These are phyloP conservation scores for Yamagishiella unicocca DNA, from an alignment of 139 green algal species.

Conservation along the genomic window DNA sequence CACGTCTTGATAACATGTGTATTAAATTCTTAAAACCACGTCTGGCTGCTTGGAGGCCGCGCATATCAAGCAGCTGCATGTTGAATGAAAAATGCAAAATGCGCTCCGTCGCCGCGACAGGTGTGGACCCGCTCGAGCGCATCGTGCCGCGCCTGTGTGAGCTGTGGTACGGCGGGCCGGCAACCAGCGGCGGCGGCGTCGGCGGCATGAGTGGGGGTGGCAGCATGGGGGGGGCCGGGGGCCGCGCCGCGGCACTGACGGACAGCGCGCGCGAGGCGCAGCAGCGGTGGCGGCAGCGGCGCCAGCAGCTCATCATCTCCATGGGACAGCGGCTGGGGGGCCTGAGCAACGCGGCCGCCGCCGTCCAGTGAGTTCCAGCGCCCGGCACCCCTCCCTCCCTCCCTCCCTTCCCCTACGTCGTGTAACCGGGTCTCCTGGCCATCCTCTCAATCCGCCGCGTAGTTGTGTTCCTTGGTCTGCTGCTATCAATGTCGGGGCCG, in stretches of 20 bases:
- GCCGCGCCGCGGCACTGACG: slow-evolving; percentile 26
- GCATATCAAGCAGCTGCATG: too few species aligned
- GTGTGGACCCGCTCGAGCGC: slow-evolving; percentile 44
- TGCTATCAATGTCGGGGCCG: too few species aligned
- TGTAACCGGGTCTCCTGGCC: too few species aligned
- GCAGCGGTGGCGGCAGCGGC: slow-evolving; percentile 45
- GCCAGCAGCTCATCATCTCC: slow-evolving; percentile 43
- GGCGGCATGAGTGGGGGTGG: background rate
- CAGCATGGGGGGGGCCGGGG: background rate
- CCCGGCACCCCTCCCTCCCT: too few species aligned
- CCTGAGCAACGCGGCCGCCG: slow-evolving; percentile 17
- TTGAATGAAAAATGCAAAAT: too few species aligned
- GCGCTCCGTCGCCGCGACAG: too few species aligned
- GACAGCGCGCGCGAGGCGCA: slow-evolving; percentile 50
- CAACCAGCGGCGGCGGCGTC: background rate
- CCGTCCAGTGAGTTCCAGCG: slow-evolving; percentile 36
- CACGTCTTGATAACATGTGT: too few species aligned
- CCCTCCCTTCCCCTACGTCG: too few species aligned
- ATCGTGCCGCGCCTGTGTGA: slow-evolving; percentile 53
- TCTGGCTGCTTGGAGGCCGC: too few species aligned
- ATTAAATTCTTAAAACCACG: too few species aligned
- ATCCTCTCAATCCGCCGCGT: too few species aligned
- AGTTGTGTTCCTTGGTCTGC: too few species aligned
- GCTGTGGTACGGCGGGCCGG: slow-evolving; percentile 56
- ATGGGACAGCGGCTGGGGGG: slow-evolving; percentile 31